Base-by-base conservation (phyloP, 1,139 yeast genomes). In the Suhomyces maxii region DNA sequence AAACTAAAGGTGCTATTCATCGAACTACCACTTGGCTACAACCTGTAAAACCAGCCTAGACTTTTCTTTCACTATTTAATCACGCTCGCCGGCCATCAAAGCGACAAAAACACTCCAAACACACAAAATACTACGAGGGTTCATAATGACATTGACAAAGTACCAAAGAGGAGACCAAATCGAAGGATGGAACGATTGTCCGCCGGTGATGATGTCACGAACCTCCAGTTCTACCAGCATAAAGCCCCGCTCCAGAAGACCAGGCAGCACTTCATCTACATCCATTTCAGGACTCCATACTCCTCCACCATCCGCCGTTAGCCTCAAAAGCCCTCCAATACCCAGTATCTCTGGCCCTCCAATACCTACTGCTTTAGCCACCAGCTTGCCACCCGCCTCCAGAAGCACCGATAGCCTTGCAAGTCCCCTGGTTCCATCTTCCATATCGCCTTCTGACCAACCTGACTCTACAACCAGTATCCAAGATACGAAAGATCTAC, bases 171-270 rank as follows among this genome's bases (percentile, higher is more conserved):
- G 78, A 3, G 76, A 63, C 37, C 58, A 62, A 23, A 69, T 70
- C 56, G 74, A 71, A 48, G 79, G 79, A 7, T 75, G 80, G 80
- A 75, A 75, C 50, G 80, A 75, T 53, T 72, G 77, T 54, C 79
- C 79, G 1, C 59, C 63, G 2, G 40, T 54, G 12, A 50, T 57
- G 42, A 31, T 53, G 25, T 42, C 53, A 11, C 43, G 50, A 33
- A 49, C 40, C 37, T 40, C 39, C 38, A 47, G 50, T 25, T 37
- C 46, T 6, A 37, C 32, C 14, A 36, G 40, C 28, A 23, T 42
- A 25, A 43, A 36, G 28, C 9, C 33, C 11, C 34, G 30, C n/a
- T 7, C 13, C 34, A 39, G 41, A 39, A 39, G 41, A 28, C 36
- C 40, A n/a, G 40, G 33, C 14, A 37, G 28, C 28, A 12, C 25